A percentile compares a stretch with the other conserved stretches of the same genome.
Evolutionary conservation across 2,329 filamentous ascomycete species (phyloP).

Genomic region (Penicillium sp.): DNA sequence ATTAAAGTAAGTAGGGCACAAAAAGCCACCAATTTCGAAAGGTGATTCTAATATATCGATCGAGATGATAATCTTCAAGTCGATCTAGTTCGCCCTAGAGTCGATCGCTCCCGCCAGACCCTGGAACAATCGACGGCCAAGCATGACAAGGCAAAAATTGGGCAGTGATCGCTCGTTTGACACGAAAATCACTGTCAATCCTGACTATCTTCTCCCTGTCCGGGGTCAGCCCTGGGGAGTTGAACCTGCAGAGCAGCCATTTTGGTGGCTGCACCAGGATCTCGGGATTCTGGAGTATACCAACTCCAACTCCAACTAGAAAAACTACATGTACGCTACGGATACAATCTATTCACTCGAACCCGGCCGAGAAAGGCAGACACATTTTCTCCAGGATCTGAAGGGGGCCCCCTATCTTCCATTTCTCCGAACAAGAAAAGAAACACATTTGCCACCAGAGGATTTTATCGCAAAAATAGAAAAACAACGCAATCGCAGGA

Average conservation of each 20-base stretch:
- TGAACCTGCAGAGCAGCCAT: constrained; percentile 7
- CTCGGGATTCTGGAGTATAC: background rate
- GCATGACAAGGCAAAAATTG: constrained; percentile 17
- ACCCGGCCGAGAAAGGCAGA: background rate
- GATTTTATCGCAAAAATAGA: constrained; percentile 6
- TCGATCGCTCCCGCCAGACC: constrained; percentile 17
- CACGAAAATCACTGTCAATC: constrained; percentile 25
- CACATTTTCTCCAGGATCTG: background rate
- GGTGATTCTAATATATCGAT: background rate
- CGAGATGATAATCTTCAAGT: background rate
- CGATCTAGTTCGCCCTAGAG: constrained; percentile 5
- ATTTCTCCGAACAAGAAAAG: background rate
- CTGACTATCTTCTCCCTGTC: constrained; percentile 21
- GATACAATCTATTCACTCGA: background rate
- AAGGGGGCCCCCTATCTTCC: constrained; percentile 1
- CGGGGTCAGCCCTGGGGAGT: constrained; percentile 3
- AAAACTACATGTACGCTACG: background rate
- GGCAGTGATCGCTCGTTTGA: constrained; percentile 23
- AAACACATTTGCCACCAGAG: constrained; percentile 5
- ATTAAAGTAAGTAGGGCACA: background rate
- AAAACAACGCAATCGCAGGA: constrained; percentile 2
- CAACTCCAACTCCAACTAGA: background rate
- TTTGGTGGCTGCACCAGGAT: background rate
- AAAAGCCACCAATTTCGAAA: background rate
- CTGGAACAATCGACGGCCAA: constrained; percentile 17